These are phyloP conservation scores for Microdochium trichocladiopsis DNA, from an alignment of 2,329 filamentous ascomycete species.

Conservation along the genomic window DNA sequence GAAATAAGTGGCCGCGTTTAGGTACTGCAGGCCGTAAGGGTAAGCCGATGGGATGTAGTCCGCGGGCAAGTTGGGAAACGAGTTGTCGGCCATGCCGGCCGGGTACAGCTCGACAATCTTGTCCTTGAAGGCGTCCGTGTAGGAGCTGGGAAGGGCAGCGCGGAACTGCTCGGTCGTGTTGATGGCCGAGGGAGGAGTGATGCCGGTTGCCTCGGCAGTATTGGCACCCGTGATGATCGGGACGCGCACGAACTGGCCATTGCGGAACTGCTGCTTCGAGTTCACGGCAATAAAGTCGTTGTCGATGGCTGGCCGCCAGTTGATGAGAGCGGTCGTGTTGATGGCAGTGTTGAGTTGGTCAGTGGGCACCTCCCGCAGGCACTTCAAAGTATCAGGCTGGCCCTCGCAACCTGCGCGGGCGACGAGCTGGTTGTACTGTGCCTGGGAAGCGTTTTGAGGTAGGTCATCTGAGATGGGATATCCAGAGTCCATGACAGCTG, in stretches of 20 bases:
- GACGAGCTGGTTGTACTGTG: slow-evolving; percentile 21
- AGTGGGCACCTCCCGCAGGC: slow-evolving; percentile 22
- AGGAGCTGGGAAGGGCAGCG: neutral
- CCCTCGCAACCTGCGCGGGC: slow-evolving; percentile 12
- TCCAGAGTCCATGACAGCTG: slow-evolving; percentile 42
- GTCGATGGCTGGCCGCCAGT: slow-evolving; percentile 23
- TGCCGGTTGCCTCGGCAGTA: slow-evolving; percentile 21
- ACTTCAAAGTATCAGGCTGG: slow-evolving; percentile 16
- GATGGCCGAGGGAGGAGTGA: slow-evolving; percentile 15
- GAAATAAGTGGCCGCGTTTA: neutral
- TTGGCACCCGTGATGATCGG: slow-evolving; percentile 25
- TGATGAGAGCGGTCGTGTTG: slow-evolving; percentile 10
- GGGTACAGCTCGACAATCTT: slow-evolving; percentile 45
- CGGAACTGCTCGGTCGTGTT: slow-evolving; percentile 8
- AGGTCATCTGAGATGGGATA: slow-evolving; percentile 18
- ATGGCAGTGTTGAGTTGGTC: slow-evolving; percentile 20
- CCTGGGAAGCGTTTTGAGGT: slow-evolving; percentile 6
- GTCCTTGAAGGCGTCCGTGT: slow-evolving; percentile 39
- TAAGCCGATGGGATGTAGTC: slow-evolving; percentile 35
- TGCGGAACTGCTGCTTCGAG: slow-evolving; percentile 14
- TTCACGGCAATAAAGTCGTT: slow-evolving; percentile 31
- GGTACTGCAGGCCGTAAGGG: slow-evolving; percentile 18
- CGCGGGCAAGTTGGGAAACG: slow-evolving; percentile 23
- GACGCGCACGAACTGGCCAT: slow-evolving; percentile 22
- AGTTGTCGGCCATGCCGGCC: slow-evolving; percentile 33